Base-by-base conservation (phyloP, 768 basidiomycete species). In the Leccinum boreale region DNA sequence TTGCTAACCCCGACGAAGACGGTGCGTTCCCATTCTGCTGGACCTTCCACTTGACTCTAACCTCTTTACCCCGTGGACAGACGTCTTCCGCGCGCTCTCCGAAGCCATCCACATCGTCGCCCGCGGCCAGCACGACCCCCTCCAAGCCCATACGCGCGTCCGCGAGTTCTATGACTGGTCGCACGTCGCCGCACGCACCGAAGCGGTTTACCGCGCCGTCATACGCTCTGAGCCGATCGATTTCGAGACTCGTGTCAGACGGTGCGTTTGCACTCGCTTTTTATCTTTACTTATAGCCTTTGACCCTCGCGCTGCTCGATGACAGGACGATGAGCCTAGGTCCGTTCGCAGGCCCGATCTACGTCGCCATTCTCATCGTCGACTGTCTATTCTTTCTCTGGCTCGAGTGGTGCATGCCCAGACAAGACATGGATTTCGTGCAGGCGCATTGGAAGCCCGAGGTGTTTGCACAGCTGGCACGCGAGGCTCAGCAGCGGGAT, bases 1-100 rank as follows among this genome's bases (percentile, higher is more conserved):
- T 98, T 67, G 93, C 95, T 0, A 84, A 86, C 55, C 94, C 96
- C 0, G 91, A 98, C 44, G 94, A 92, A 72, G 93, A 97, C 62
- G 96, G 96, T 94, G 52, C 31, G 83, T 73, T 3, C 8, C 24
- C 3, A 21, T 17, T 12, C 4, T 0, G n/a, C 4, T 7, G 5
- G 23, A 42, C 0, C 6, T 29, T 15, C 9, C 15, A 1, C 2
- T 11, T 3, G 17, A 44, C 11, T 44, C 9, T 4, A 5, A n/a
- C n/a, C n/a, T 10, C 39, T n/a, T 11, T 28, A 7, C 57, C 17
- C 4, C 1, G 4, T 15, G 33, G 8, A 42, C 63, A 97, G 95
- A 96, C 68, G 84, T 98, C 11, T 81, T 96, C 49, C 81, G 86
- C 5, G 93, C 94, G 0, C 81, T 97, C 56, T 83, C 87, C 0